Evolutionary conservation across 2,329 filamentous ascomycete species (phyloP).

Genomic region (Penicillium vulpinum): DNA sequence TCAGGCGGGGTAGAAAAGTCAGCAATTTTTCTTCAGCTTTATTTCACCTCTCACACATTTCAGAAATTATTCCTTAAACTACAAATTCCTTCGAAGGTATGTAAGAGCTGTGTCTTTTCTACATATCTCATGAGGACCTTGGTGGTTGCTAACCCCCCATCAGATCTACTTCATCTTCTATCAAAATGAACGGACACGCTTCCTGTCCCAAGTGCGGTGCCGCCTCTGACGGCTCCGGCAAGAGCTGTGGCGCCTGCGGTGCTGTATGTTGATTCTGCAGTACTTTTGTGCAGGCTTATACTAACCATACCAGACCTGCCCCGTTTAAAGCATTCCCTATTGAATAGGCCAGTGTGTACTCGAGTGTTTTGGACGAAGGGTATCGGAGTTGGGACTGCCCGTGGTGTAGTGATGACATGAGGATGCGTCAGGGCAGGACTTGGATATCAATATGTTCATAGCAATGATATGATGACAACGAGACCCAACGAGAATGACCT

Average conservation of each 20-base stretch:
- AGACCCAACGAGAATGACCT: background rate
- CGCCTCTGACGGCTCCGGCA: constrained; percentile 11
- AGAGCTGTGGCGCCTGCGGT: constrained; percentile 27
- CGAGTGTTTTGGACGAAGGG: background rate
- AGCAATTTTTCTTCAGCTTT: constrained; percentile 4
- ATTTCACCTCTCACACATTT: background rate
- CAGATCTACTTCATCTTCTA: constrained; percentile 7
- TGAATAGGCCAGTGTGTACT: background rate
- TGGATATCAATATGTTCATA: constrained; percentile 4
- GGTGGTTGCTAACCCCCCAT: background rate
- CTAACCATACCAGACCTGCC: constrained; percentile 21
- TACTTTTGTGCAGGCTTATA: background rate
- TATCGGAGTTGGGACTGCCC: background rate
- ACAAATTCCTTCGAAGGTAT: background rate
- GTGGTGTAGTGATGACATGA: background rate
- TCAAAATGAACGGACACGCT: constrained; percentile 24
- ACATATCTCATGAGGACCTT: background rate
- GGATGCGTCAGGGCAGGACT: background rate
- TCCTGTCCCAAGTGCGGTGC: constrained; percentile 25
- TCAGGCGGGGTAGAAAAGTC: constrained; percentile 15
- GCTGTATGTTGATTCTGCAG: constrained; percentile 16
- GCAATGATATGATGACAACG: constrained; percentile 1
- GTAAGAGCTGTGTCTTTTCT: background rate
- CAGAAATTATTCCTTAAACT: background rate
- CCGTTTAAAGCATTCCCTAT: constrained; percentile 13